phyloP scores from a whole-genome alignment of 2,329 filamentous ascomycete genomes.

The Fusarium gaditjirri region DNA sequence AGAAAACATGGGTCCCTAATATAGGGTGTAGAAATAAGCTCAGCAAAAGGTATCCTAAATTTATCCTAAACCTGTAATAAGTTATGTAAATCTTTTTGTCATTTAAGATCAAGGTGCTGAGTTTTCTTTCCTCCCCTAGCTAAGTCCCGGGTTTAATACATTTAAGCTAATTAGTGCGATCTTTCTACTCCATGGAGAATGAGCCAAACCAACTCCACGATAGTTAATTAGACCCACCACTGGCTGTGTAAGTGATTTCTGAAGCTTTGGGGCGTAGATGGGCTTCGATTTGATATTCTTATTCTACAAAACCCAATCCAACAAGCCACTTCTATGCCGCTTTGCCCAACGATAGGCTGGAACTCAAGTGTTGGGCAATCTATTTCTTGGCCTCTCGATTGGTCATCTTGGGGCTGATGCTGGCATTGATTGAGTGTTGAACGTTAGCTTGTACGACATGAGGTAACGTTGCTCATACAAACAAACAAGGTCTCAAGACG shows the following conservation, averaged over 20 bases:
- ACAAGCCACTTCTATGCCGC: neutral
- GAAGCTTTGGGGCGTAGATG: neutral
- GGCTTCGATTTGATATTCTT: neutral
- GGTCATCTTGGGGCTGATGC: neutral
- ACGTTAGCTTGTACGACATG: neutral
- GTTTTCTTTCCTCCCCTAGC: no score
- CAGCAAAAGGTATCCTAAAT: no score
- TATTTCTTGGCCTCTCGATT: neutral
- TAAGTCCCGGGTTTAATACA: neutral
- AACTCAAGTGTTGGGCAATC: neutral
- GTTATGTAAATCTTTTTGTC: no score
- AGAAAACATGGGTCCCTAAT: no score
- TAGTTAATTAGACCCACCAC: no score
- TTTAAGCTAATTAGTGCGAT: neutral
- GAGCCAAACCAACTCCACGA: neutral
- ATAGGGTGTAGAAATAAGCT: no score
- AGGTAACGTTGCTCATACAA: neutral
- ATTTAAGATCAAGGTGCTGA: no score
- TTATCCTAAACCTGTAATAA: no score
- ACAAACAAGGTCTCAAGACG: neutral
- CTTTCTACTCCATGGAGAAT: neutral
- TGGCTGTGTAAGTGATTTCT: neutral
- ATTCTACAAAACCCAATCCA: neutral
- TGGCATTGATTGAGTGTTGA: neutral
- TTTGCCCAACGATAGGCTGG: neutral